Evolutionary conservation across 768 basidiomycete genomes (phyloP).

Genomic region (Leccinum barrowsii): DNA sequence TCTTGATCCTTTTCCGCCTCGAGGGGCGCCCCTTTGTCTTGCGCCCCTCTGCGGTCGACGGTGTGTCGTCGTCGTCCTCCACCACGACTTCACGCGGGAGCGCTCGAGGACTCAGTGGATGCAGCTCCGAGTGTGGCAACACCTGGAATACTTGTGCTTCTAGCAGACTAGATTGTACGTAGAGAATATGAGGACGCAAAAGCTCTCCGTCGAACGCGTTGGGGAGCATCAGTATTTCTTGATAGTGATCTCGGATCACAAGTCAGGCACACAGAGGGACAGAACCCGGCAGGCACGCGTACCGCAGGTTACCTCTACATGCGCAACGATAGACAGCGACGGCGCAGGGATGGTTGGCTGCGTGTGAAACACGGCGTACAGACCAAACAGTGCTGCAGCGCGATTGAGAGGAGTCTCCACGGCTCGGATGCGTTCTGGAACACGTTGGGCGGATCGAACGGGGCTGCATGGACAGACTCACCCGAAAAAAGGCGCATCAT

Average conservation of each 20-base stretch:
- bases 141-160: slow-evolving; percentile 54
- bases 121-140: slow-evolving; percentile 48
- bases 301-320: slow-evolving; percentile 64
- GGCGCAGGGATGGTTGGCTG: slow-evolving; percentile 59
- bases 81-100: slow-evolving; percentile 68
- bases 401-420: slow-evolving; percentile 53
- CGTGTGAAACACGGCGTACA: slow-evolving; percentile 67
- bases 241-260: slow-evolving; percentile 50
- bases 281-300: slow-evolving; percentile 6
- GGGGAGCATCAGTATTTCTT: slow-evolving; percentile 48
- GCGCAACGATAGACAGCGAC: slow-evolving; percentile 44
- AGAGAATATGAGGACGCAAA: slow-evolving; percentile 42
- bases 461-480: slow-evolving; percentile 28
- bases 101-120: slow-evolving; percentile 55
- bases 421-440: slow-evolving; percentile 50
- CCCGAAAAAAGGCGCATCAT: slow-evolving; percentile 66
- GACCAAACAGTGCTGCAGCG: slow-evolving; percentile 59
- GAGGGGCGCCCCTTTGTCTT: slow-evolving; percentile 65
- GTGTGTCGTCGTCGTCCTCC: slow-evolving; percentile 29
- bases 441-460: background rate
- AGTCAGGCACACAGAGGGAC: background rate
- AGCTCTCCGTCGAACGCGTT: slow-evolving; percentile 38
- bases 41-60: slow-evolving; percentile 15
- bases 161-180: slow-evolving; percentile 47
- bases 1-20: slow-evolving; percentile 55